Evolutionary conservation across 805 yeast species (phyloP).

Genomic region (Teunomyces stri): DNA sequence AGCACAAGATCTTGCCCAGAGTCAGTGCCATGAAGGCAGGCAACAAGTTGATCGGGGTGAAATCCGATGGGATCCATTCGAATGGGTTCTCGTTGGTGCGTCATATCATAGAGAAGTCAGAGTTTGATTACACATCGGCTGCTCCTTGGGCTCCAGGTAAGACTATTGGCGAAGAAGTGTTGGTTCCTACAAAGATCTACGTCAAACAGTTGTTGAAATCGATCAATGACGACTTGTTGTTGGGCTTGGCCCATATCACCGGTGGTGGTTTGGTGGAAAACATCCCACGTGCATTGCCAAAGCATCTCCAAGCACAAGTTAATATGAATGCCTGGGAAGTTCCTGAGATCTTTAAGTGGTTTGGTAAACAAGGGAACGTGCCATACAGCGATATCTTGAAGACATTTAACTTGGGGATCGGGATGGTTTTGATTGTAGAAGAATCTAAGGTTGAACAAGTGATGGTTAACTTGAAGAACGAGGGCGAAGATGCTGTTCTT

Average conservation of each 20-base stretch:
- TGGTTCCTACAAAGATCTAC: slow-evolving; percentile 90
- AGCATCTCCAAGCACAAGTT: slow-evolving; percentile 70
- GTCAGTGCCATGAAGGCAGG: slow-evolving; percentile 68
- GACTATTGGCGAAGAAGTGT: slow-evolving; percentile 80
- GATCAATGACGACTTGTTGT: slow-evolving; percentile 60
- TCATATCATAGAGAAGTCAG: slow-evolving; percentile 74
- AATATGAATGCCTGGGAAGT: slow-evolving; percentile 81
- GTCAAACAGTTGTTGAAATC: slow-evolving; percentile 86
- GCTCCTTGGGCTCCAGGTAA: slow-evolving; percentile 82
- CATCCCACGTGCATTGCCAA: slow-evolving; percentile 91
- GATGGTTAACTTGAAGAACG: slow-evolving; percentile 49
- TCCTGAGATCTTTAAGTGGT: slow-evolving; percentile 90
- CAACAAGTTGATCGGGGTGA: slow-evolving; percentile 80
- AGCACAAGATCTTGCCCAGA: slow-evolving; percentile 71
- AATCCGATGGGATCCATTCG: slow-evolving; percentile 92
- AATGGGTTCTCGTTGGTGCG: slow-evolving; percentile 95
- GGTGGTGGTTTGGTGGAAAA: slow-evolving; percentile 98
- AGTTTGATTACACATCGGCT: slow-evolving; percentile 62
- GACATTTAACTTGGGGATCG: slow-evolving; percentile 94
- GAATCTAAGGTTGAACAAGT: slow-evolving; percentile 61
- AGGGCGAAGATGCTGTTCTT: slow-evolving; percentile 70
- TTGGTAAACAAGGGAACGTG: slow-evolving; percentile 86
- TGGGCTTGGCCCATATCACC: slow-evolving; percentile 95
- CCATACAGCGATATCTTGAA: slow-evolving; percentile 81
- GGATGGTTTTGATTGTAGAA: slow-evolving; percentile 89